phyloP scores from a whole-genome alignment of 495 filamentous ascomycete species.

The Chaetomium tenue region DNA sequence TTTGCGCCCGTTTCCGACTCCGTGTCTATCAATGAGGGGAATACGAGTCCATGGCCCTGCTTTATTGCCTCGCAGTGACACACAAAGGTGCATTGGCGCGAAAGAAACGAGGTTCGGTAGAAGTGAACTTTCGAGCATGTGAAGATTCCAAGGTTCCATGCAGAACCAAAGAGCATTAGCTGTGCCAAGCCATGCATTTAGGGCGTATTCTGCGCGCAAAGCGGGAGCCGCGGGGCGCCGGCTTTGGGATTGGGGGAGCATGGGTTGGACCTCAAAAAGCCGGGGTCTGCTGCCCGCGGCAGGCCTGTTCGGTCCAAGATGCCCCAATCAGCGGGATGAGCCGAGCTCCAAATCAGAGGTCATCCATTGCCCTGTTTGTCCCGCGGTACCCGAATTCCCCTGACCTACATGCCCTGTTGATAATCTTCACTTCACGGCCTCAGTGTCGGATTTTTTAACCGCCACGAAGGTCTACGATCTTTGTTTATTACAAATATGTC shows the following conservation, averaged over 20 bases:
- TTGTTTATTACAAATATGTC: slow-evolving; percentile 46
- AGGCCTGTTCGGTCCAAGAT: background rate
- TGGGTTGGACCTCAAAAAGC: slow-evolving; percentile 4
- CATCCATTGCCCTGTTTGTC: background rate
- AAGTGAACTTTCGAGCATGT: slow-evolving; percentile 19
- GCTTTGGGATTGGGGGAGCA: slow-evolving; percentile 1
- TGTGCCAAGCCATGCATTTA: slow-evolving; percentile 3
- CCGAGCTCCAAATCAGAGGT: slow-evolving; percentile 1
- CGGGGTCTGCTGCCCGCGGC: background rate
- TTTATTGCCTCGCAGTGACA: background rate
- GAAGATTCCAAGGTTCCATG: slow-evolving; percentile 16
- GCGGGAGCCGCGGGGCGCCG: slow-evolving; percentile 8
- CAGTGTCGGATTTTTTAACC: background rate
- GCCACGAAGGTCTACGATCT: background rate
- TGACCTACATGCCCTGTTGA: background rate
- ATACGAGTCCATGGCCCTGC: background rate
- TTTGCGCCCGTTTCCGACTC: slow-evolving; percentile 5
- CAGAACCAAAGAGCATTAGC: slow-evolving; percentile 1
- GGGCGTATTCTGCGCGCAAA: background rate
- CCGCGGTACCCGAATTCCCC: slow-evolving; percentile 10
- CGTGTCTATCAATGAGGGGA: background rate
- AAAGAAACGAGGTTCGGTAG: background rate
- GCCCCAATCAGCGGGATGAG: background rate
- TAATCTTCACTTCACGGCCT: background rate
- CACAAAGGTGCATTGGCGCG: slow-evolving; percentile 9